phyloP scores from a whole-genome alignment of 2,329 filamentous ascomycete genomes.

The Fusarium succisae region DNA sequence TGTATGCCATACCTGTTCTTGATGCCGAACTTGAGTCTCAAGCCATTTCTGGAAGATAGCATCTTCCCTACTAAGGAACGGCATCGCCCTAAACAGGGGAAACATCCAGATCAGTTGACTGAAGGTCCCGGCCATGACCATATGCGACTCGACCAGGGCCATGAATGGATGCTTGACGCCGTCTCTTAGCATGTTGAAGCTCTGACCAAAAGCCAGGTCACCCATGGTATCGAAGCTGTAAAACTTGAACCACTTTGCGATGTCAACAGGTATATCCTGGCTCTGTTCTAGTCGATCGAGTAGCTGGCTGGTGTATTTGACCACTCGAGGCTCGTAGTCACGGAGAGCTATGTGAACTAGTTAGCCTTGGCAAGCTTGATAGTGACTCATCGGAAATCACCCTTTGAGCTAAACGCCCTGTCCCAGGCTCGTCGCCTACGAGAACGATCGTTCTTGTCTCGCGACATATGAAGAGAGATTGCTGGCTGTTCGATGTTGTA shows the following conservation, averaged over 20 bases:
- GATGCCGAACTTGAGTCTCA: not conserved
- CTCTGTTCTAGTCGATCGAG: not conserved
- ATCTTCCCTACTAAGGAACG: not conserved
- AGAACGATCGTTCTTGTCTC: not conserved
- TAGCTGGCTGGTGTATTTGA: not conserved
- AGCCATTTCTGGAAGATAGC: not conserved
- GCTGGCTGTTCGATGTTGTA: not conserved
- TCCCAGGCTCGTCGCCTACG: not conserved
- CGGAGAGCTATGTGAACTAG: not conserved
- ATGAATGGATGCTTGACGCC: not conserved
- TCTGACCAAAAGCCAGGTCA: not conserved
- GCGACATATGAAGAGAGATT: not conserved
- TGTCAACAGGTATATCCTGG: not conserved
- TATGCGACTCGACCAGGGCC: not conserved
- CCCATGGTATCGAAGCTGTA: not conserved
- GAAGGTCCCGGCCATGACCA: not conserved
- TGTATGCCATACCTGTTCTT: not conserved
- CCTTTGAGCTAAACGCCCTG: not conserved
- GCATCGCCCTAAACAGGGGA: not conserved
- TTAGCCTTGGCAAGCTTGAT: rapidly evolving
- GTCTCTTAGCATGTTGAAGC: not conserved
- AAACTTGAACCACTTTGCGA: not conserved
- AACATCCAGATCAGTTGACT: not conserved
- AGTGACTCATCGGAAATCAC: rapidly evolving
- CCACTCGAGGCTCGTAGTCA: not conserved